These are phyloP conservation scores for Tolypocladium capitatum DNA, from an alignment of 2,329 filamentous ascomycete genomes.

Conservation along the genomic window DNA sequence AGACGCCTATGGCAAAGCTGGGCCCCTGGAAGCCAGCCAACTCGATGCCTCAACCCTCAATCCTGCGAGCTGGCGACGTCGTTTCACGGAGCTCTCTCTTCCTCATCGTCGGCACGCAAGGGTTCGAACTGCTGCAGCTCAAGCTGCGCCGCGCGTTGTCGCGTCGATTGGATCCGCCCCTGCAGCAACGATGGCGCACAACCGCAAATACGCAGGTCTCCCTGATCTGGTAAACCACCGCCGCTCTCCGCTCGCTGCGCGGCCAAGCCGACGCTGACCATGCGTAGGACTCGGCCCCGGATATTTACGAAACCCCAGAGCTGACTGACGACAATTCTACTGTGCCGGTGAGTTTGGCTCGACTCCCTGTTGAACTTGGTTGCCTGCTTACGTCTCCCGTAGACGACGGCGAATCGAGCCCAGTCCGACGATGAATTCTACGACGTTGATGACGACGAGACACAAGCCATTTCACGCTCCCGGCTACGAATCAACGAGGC, in stretches of 20 bases:
- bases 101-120: not conserved
- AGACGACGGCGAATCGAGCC: conserved; percentile 43
- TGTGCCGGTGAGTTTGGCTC: conserved; percentile 47
- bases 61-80: not conserved
- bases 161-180: not conserved
- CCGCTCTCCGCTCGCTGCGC: conserved; percentile 1
- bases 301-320: conserved; percentile 94
- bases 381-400: conserved; percentile 10
- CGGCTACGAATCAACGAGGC: conserved; percentile 67
- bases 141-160: not conserved
- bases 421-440: conserved; percentile 50
- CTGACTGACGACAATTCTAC: conserved; percentile 84
- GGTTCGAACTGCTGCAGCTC: not conserved
- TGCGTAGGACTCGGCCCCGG: conserved; percentile 70
- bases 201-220: conserved; percentile 69
- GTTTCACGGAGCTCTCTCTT: not conserved
- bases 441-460: conserved; percentile 50
- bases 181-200: conserved; percentile 47
- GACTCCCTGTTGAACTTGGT: not conserved
- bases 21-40: not conserved
- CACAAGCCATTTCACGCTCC: conserved; percentile 59
- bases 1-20: not conserved
- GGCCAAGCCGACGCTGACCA: conserved; percentile 10
- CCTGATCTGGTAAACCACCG: conserved; percentile 55
- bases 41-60: not conserved